phyloP scores from a whole-genome alignment of 176 grass and related monocot species.

The Eleusine coracana region DNA sequence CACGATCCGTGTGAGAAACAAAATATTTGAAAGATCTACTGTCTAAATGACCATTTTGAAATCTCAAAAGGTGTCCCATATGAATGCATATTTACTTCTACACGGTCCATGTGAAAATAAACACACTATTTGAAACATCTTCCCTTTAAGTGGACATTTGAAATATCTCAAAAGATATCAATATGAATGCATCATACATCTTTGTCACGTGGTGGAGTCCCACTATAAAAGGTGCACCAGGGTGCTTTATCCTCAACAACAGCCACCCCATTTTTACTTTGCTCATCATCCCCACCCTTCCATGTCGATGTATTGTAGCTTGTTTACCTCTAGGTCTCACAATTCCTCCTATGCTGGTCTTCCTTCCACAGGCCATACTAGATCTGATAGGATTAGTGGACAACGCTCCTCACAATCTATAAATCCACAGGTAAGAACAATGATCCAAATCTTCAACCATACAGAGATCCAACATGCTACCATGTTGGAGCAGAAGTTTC shows the following conservation, averaged over 20 bases:
- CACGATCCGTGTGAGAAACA: no score
- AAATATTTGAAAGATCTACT: background rate
- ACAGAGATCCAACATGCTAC: background rate
- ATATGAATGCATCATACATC: background rate
- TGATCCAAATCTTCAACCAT: background rate
- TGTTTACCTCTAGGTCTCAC: no score
- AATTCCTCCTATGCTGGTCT: background rate
- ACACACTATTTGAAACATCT: no score
- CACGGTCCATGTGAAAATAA: no score
- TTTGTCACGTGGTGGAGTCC: no score
- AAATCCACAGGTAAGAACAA: background rate
- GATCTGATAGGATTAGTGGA: background rate
- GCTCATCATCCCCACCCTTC: background rate
- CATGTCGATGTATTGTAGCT: background rate
- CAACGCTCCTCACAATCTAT: background rate
- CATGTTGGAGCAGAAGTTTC: background rate
- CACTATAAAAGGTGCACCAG: background rate
- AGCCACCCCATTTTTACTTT: background rate
- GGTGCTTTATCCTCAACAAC: background rate
- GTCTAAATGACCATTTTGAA: no score
- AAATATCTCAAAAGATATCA: background rate
- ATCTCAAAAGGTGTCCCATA: background rate
- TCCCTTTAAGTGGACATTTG: background rate
- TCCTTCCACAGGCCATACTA: background rate
- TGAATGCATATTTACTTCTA: background rate